Percentiles rank a stretch among this genome's conserved stretches.
Conservation (phyloP, 305 asterid species). For the Petunia hybrid region DNA sequence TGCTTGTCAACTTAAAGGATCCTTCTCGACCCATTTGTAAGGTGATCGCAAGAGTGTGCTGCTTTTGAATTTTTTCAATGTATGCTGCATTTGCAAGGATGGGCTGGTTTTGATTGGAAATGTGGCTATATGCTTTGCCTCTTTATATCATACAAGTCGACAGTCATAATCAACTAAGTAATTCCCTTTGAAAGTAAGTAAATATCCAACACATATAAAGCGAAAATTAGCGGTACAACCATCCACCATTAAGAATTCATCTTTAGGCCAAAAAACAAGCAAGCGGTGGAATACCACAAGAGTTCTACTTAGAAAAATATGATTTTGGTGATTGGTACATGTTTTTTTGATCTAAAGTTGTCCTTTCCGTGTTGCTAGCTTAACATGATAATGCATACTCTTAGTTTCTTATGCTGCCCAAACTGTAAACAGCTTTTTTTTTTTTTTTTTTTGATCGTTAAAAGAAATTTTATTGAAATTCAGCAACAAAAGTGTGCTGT, state of each 20-base stretch:
- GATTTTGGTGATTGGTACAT: background rate
- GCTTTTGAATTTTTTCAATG: slow-evolving; percentile 18
- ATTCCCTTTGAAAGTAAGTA: background rate
- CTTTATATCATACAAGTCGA: slow-evolving; percentile 2
- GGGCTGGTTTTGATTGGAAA: slow-evolving; percentile 20
- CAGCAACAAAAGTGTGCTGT: too few species aligned
- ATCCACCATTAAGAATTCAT: background rate
- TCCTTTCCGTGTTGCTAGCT: slow-evolving; percentile 9
- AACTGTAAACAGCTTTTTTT: background rate
- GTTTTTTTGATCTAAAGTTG: slow-evolving; percentile 2
- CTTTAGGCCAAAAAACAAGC: background rate
- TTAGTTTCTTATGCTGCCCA: background rate
- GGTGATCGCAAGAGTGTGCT: slow-evolving; percentile 47
- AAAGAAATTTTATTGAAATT: too few species aligned
- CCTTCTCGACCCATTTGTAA: slow-evolving; percentile 93
- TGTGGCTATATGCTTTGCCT: background rate
- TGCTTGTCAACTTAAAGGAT: slow-evolving; percentile 92
- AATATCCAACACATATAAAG: slow-evolving; percentile 1
- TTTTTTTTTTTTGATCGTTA: too few species aligned
- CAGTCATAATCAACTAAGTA: slow-evolving; percentile 9
- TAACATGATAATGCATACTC: background rate
- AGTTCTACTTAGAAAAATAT: background rate
- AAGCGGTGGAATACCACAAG: background rate
- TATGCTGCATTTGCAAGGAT: slow-evolving; percentile 21
- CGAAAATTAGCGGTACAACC: background rate